These are phyloP conservation scores for Xylariaceae sp. DNA, from an alignment of 2,329 filamentous ascomycete species.

Conservation along the genomic window DNA sequence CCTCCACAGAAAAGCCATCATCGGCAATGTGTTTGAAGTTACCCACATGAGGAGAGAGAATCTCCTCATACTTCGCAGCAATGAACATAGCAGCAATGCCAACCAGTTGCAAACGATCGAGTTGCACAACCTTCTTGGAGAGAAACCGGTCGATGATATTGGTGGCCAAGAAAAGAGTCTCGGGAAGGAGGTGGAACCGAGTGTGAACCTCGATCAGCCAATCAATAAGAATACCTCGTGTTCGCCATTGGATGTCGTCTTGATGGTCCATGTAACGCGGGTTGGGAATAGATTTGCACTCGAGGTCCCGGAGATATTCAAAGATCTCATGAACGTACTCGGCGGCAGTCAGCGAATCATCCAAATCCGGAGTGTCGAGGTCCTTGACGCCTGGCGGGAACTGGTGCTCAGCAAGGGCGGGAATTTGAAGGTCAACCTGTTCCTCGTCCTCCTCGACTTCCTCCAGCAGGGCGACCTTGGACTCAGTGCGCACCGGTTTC, in stretches of 20 bases:
- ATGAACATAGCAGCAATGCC: constrained; percentile 99
- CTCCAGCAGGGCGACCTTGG: constrained; percentile 32
- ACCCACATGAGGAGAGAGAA: constrained; percentile 90
- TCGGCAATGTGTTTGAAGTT: constrained; percentile 98
- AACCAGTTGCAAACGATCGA: constrained; percentile 92
- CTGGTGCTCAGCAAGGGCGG: constrained; percentile 24
- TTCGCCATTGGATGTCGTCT: constrained; percentile 96
- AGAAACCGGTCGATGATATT: constrained; percentile 99
- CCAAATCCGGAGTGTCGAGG: constrained; percentile 80
- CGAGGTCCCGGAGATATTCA: constrained; percentile 86
- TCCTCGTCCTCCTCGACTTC: constrained; percentile 32
- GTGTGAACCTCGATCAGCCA: constrained; percentile 99
- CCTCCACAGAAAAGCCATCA: constrained; percentile 89
- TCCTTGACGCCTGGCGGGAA: constrained; percentile 50
- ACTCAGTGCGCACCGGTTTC: constrained; percentile 37
- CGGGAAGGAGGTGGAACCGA: constrained; percentile 88
- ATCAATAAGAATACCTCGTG: constrained; percentile 92
- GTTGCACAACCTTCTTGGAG: constrained; percentile 88
- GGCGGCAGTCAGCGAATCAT: constrained; percentile 95
- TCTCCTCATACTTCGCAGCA: constrained; percentile 97
- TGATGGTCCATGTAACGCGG: constrained; percentile 94
- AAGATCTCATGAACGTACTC: constrained; percentile 98
- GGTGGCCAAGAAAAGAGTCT: constrained; percentile 93
- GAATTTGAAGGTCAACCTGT: constrained; percentile 24
- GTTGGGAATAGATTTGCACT: constrained; percentile 75